Percentiles rank a stretch among this genome's conserved stretches.
These are phyloP conservation scores for Gaultheria prostrata DNA, from an alignment of 148 eudicot species.

Conservation along the genomic window DNA sequence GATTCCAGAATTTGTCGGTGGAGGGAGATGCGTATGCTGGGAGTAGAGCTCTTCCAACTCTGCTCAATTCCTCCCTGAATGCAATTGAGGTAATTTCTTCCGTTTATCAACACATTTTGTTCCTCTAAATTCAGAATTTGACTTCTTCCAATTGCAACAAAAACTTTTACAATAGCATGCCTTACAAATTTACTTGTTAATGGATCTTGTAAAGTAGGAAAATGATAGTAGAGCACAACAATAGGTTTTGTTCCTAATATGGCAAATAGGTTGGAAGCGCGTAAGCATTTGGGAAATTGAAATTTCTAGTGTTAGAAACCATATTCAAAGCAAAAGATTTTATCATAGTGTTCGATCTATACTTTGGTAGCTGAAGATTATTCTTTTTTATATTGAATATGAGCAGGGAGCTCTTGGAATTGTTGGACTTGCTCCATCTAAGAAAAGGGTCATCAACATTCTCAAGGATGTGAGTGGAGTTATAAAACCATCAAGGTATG, in stretches of 20 bases:
- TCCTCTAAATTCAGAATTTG: neutral
- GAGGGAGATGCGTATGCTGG: slow-evolving; percentile 48
- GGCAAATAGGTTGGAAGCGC: neutral
- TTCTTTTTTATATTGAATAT: neutral
- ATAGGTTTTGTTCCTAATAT: neutral
- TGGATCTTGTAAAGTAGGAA: neutral
- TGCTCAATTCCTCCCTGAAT: slow-evolving; percentile 38
- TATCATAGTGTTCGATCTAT: neutral
- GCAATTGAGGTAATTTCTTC: slow-evolving; percentile 35
- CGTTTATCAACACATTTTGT: neutral
- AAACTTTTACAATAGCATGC: neutral
- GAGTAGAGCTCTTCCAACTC: slow-evolving; percentile 46
- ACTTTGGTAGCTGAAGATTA: neutral
- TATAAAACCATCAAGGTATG: slow-evolving; percentile 36
- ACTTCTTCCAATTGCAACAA: neutral
- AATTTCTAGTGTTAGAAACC: neutral
- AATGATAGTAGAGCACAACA: neutral
- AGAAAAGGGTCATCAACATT: slow-evolving; percentile 32
- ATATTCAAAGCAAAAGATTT: neutral
- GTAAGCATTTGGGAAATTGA: neutral
- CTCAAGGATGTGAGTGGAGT: slow-evolving; percentile 35
- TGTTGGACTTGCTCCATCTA: slow-evolving; percentile 30
- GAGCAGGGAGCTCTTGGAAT: slow-evolving; percentile 23
- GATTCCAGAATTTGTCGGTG: slow-evolving; percentile 34
- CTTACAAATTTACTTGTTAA: neutral